A percentile compares a stretch with the other conserved stretches of the same genome.
Conservation (phyloP, 345 rosid species). For the Bretschneidera sinensis region DNA sequence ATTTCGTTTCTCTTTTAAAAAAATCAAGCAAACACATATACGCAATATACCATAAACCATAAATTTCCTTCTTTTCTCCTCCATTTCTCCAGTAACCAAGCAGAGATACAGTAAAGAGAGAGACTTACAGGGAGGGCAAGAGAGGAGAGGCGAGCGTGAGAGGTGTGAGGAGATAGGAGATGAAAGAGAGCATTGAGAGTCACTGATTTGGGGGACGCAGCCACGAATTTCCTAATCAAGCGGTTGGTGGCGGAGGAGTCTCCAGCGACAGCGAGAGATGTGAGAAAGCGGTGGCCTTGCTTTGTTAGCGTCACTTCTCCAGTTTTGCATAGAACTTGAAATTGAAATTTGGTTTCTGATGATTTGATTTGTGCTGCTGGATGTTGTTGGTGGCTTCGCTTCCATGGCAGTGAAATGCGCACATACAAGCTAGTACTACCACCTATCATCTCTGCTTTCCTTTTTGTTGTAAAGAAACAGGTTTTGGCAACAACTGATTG, state of each 20-base stretch:
- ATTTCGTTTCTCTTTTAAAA: too few species aligned
- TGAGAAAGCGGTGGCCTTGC: conserved; percentile 53
- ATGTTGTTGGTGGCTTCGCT: conserved; percentile 5
- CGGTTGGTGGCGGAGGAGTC: conserved; percentile 45
- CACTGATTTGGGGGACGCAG: conserved; percentile 57
- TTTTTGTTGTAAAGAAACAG: too few species aligned
- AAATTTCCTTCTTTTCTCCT: too few species aligned
- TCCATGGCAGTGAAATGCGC: conserved; percentile 14
- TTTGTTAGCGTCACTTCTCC: conserved; percentile 40
- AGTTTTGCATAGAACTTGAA: conserved; percentile 15
- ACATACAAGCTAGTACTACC: neutral
- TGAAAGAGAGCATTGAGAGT: conserved; percentile 75
- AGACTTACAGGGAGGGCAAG: conserved; percentile 62
- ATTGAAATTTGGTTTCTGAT: neutral
- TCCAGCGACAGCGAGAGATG: conserved; percentile 35
- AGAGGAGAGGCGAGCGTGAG: conserved; percentile 46
- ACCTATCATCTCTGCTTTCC: conserved; percentile 15
- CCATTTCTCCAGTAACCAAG: neutral
- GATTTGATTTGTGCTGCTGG: conserved; percentile 6
- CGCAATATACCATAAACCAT: too few species aligned
- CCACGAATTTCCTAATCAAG: conserved; percentile 69
- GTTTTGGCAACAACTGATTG: too few species aligned
- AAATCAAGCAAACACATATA: too few species aligned
- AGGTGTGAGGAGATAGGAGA: conserved; percentile 50
- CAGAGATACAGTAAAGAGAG: neutral